Evolutionary conservation across 225 moss, liverwort and hornwort species (phyloP).

Genomic region (Polytrichum commune): DNA sequence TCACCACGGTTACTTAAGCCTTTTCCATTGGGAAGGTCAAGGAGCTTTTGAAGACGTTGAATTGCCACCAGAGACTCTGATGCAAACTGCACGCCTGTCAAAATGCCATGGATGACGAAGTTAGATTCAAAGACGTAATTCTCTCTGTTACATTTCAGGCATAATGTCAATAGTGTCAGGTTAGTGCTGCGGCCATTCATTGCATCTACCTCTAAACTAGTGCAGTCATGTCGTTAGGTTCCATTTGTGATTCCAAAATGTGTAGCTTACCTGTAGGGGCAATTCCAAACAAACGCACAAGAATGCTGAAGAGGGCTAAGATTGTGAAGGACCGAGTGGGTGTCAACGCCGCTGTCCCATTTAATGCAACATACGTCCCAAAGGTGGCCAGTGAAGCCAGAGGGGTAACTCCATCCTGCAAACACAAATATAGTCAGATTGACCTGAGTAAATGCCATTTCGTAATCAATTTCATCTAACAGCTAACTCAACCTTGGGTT

Average conservation of each 20-base stretch:
- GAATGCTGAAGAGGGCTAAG: slow-evolving; percentile 69
- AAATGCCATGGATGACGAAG: not conserved
- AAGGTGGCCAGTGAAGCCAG: slow-evolving; percentile 67
- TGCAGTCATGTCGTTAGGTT: too few species aligned
- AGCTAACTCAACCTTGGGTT: too few species aligned
- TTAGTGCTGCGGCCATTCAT: too few species aligned
- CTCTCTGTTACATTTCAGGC: too few species aligned
- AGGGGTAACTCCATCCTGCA: slow-evolving; percentile 74
- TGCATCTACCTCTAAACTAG: too few species aligned
- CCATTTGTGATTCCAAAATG: too few species aligned
- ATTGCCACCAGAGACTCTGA: slow-evolving; percentile 70
- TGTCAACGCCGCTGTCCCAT: slow-evolving; percentile 52
- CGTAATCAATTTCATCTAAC: too few species aligned
- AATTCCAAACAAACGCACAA: slow-evolving; percentile 59
- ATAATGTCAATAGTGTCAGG: too few species aligned
- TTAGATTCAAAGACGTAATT: too few species aligned
- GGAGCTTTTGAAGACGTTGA: slow-evolving; percentile 65
- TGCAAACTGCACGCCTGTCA: slow-evolving; percentile 46
- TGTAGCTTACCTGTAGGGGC: slow-evolving; percentile 46
- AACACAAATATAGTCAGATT: slow-evolving; percentile 1
- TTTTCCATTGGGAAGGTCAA: slow-evolving; percentile 72
- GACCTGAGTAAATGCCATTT: too few species aligned
- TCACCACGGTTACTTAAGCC: slow-evolving; percentile 29
- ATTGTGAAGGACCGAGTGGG: slow-evolving; percentile 71
- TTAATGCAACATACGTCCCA: slow-evolving; percentile 54